These are phyloP conservation scores for Kodamaea jinghongensis DNA, from an alignment of 805 yeast species.

Conservation along the genomic window DNA sequence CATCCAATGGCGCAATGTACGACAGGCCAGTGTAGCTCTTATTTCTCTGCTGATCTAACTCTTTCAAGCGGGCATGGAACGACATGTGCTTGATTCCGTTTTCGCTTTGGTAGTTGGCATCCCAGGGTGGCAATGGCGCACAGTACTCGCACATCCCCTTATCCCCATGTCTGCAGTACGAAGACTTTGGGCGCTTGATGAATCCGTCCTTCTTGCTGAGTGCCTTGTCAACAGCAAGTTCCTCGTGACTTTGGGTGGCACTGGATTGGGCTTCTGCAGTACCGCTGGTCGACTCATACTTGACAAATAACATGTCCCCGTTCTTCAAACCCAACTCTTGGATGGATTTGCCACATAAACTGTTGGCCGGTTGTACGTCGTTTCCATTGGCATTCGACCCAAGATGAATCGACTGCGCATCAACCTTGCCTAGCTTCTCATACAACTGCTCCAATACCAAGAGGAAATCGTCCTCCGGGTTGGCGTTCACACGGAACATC, in stretches of 20 bases:
- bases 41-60: slow-evolving; percentile 64
- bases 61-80: slow-evolving; percentile 77
- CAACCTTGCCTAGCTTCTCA: slow-evolving; percentile 19
- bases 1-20: slow-evolving; percentile 76
- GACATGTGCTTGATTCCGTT: slow-evolving; percentile 84
- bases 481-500: slow-evolving; percentile 63
- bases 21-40: slow-evolving; percentile 56
- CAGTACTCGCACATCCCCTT: slow-evolving; percentile 98
- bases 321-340: slow-evolving; percentile 50
- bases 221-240: slow-evolving; percentile 58
- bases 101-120: slow-evolving; percentile 67
- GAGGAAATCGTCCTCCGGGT: slow-evolving; percentile 43
- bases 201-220: slow-evolving; percentile 70
- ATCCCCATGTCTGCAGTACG: slow-evolving; percentile 80
- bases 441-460: slow-evolving; percentile 41
- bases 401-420: slow-evolving; percentile 30
- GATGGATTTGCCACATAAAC: slow-evolving; percentile 36
- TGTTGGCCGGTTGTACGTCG: slow-evolving; percentile 39
- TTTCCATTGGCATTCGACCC: slow-evolving; percentile 44
- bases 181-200: slow-evolving; percentile 59
- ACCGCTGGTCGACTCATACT: slow-evolving; percentile 24
- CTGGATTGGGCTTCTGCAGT: slow-evolving; percentile 16
- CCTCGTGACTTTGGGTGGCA: slow-evolving; percentile 9
- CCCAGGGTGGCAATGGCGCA: slow-evolving; percentile 95
- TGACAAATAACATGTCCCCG: slow-evolving; percentile 55